Conservation (phyloP, 192 early-diverging fungal species). For the Dissophora globulifera region DNA sequence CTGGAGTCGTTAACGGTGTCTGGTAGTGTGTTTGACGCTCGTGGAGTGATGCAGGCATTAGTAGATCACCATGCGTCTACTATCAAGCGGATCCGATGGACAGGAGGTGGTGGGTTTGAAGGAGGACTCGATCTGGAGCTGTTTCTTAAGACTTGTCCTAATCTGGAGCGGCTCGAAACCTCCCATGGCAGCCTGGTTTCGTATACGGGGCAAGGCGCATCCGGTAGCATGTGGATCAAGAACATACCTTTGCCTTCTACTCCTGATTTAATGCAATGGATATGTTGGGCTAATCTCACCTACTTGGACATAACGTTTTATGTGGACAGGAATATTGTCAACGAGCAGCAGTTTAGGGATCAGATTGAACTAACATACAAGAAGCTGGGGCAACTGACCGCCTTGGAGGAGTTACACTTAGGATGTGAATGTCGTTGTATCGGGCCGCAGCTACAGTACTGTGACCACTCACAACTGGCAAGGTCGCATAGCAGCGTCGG, state of each 20-base stretch:
- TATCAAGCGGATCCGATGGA: slow-evolving; percentile 8
- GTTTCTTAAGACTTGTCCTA: slow-evolving; percentile 4
- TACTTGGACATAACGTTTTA: slow-evolving; percentile 4
- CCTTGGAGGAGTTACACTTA: neutral
- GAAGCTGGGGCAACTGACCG: slow-evolving; percentile 1
- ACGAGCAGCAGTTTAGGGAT: neutral
- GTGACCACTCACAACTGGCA: neutral
- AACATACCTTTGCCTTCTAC: neutral
- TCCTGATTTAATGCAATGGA: neutral
- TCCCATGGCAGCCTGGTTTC: neutral
- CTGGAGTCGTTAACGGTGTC: slow-evolving; percentile 1
- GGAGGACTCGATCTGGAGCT: neutral
- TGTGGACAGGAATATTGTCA: neutral
- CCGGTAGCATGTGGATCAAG: neutral
- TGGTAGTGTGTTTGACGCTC: neutral
- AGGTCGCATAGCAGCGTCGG: too few relatives aligned
- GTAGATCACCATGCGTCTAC: neutral
- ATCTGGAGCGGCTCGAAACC: neutral
- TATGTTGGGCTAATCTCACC: neutral
- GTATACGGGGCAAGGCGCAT: neutral
- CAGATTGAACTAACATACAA: slow-evolving; percentile 1
- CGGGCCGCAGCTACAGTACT: neutral
- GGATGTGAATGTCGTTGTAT: slow-evolving; percentile 8
- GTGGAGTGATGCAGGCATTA: neutral
- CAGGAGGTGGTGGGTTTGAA: neutral